Conservation (phyloP, 2,329 filamentous ascomycete species). For the Lithohypha guttulata region DNA sequence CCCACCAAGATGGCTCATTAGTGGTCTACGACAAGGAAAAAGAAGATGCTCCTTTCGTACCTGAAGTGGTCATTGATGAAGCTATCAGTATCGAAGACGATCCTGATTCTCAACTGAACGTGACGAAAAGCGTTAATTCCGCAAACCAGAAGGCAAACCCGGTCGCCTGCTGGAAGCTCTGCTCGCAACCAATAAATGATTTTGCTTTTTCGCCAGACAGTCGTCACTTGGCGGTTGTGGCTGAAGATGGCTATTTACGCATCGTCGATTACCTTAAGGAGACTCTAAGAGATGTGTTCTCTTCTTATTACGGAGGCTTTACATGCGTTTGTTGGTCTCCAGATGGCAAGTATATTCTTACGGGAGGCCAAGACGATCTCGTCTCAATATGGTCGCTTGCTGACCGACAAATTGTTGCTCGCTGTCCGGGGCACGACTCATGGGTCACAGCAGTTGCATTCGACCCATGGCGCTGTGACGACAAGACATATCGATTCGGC, state of each 20-base stretch:
- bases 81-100: constrained; percentile 26
- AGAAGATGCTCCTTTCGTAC: constrained; percentile 68
- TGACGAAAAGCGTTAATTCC: constrained; percentile 87
- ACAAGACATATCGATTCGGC: constrained; percentile 88
- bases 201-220: constrained; percentile 89
- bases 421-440: constrained; percentile 89
- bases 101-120: constrained; percentile 44
- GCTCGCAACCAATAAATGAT: constrained; percentile 79
- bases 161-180: constrained; percentile 83
- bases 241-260: constrained; percentile 79
- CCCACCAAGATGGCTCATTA: constrained; percentile 81
- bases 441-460: constrained; percentile 93
- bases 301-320: constrained; percentile 86
- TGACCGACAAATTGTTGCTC: constrained; percentile 73
- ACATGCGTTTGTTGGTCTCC: constrained; percentile 95
- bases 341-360: constrained; percentile 89
- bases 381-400: constrained; percentile 90
- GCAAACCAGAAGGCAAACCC: constrained; percentile 90
- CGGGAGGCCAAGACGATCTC: constrained; percentile 89
- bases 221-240: constrained; percentile 75
- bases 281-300: constrained; percentile 74
- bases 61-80: constrained; percentile 48
- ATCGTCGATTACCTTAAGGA: constrained; percentile 89
- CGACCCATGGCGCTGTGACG: constrained; percentile 93
- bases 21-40: constrained; percentile 97